phyloP scores from a whole-genome alignment of 2,329 filamentous ascomycete species.

The Geosmithia morbida region DNA sequence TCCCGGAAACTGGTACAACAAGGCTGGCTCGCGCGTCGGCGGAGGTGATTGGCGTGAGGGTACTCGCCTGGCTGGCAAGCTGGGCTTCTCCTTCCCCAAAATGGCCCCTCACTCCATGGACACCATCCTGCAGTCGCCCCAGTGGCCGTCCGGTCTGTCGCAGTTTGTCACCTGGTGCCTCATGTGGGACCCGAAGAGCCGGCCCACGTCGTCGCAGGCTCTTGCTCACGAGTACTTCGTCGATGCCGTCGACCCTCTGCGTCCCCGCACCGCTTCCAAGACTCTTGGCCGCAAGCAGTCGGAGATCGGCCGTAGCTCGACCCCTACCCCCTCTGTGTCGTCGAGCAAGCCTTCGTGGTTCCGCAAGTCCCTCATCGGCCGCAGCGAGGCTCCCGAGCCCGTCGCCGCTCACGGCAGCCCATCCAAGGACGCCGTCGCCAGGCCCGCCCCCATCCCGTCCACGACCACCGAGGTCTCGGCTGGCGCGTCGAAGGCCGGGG shows the following conservation, averaged over 20 bases:
- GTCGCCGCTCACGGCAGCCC: slow-evolving; percentile 26
- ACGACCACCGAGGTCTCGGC: slow-evolving; percentile 20
- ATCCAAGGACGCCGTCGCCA: slow-evolving; percentile 30
- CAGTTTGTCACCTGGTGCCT: slow-evolving; percentile 97
- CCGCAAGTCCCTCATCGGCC: slow-evolving; percentile 79
- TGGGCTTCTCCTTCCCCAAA: slow-evolving; percentile 97
- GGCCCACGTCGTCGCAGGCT: slow-evolving; percentile 89
- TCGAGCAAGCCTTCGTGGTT: slow-evolving; percentile 92
- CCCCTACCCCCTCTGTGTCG: slow-evolving; percentile 35
- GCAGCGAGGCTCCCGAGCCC: slow-evolving; percentile 55
- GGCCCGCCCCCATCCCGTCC: slow-evolving; percentile 23
- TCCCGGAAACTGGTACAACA: slow-evolving; percentile 96
- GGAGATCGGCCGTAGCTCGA: slow-evolving; percentile 51
- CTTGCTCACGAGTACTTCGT: slow-evolving; percentile 87
- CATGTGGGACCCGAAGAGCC: slow-evolving; percentile 92
- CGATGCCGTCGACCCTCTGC: slow-evolving; percentile 81
- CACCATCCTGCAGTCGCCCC: slow-evolving; percentile 75
- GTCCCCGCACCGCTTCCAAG: slow-evolving; percentile 78
- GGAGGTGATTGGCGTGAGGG: slow-evolving; percentile 97
- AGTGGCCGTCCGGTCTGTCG: slow-evolving; percentile 79
- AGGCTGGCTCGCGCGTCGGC: slow-evolving; percentile 70
- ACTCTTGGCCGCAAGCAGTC: slow-evolving; percentile 84
- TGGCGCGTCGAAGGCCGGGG: slow-evolving; percentile 29
- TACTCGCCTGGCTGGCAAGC: slow-evolving; percentile 79
- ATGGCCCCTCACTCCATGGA: slow-evolving; percentile 98